phyloP scores from a whole-genome alignment of 1,139 yeast species.

The Diutina sp. region DNA sequence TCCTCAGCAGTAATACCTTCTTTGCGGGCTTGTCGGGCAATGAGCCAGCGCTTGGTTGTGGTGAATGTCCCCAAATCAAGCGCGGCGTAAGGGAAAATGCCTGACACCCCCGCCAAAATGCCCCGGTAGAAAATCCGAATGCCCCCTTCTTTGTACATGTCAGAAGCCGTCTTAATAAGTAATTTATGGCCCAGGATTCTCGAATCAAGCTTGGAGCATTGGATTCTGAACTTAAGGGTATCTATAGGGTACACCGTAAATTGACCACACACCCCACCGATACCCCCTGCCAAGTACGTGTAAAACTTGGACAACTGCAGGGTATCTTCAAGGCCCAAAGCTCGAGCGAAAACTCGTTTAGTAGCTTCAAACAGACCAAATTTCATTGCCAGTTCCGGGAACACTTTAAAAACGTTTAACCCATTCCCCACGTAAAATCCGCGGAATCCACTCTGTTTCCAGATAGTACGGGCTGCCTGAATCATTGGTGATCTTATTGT shows the following conservation, averaged over 20 bases:
- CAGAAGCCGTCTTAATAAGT: conserved; percentile 53
- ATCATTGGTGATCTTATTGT: conserved; percentile 53
- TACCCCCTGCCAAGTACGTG: conserved; percentile 86
- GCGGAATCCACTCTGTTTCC: conserved; percentile 78
- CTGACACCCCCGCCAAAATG: conserved; percentile 73
- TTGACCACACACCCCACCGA: conserved; percentile 92
- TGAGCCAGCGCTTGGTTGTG: conserved; percentile 67
- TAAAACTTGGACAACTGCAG: conserved; percentile 61
- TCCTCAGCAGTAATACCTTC: conserved; percentile 44
- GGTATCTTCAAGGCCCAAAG: conserved; percentile 71
- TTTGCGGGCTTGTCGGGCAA: conserved; percentile 46
- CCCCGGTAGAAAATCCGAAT: conserved; percentile 74
- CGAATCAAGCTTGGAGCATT: conserved; percentile 61
- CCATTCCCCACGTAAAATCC: conserved; percentile 95
- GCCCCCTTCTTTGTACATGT: conserved; percentile 77
- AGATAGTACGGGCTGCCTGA: conserved; percentile 71
- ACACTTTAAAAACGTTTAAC: conserved; percentile 80
- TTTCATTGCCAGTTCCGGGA: conserved; percentile 96
- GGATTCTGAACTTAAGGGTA: conserved; percentile 76
- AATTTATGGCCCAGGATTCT: conserved; percentile 47
- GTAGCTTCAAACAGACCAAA: conserved; percentile 92
- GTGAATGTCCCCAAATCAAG: conserved; percentile 88
- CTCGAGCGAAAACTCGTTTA: conserved; percentile 56
- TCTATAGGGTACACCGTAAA: conserved; percentile 93
- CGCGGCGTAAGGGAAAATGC: conserved; percentile 96